These are phyloP conservation scores for Thinopyrum elongatum DNA, from an alignment of 176 grass and related monocot genomes.

Conservation along the genomic window DNA sequence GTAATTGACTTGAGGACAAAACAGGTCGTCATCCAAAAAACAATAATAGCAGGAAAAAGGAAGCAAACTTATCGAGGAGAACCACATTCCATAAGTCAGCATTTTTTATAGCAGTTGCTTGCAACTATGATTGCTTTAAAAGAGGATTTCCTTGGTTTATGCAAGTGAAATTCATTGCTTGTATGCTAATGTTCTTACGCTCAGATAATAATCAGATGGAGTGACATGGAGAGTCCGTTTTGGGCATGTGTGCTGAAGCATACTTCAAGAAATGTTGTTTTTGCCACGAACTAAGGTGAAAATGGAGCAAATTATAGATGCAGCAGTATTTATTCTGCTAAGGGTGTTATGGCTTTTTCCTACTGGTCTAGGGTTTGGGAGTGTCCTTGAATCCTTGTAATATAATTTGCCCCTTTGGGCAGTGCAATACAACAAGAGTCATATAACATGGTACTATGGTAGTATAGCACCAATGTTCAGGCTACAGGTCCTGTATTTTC, in stretches of 20 bases:
- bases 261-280: not conserved
- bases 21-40: not conserved
- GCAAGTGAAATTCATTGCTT: not conserved
- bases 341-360: not conserved
- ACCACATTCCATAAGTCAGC: too few relatives aligned
- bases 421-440: not conserved
- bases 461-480: not conserved
- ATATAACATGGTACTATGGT: not conserved
- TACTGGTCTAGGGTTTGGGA: not conserved
- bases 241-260: not conserved
- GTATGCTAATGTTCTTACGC: not conserved
- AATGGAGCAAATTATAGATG: not conserved
- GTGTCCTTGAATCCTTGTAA: not conserved
- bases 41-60: constrained; percentile 5
- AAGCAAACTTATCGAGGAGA: not conserved
- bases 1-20: constrained; percentile 7
- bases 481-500: not conserved
- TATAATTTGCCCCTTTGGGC: not conserved
- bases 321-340: not conserved
- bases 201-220: constrained; percentile 7
- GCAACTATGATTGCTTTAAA: constrained; percentile 4
- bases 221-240: constrained; percentile 14
- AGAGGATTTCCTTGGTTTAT: constrained; percentile 12
- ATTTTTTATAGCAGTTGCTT: not conserved
- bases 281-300: not conserved